Percentiles rank a stretch among this genome's conserved stretches.
These are phyloP conservation scores for Dothiorella sarmentorum DNA, from an alignment of 2,329 filamentous ascomycete species.

Conservation along the genomic window DNA sequence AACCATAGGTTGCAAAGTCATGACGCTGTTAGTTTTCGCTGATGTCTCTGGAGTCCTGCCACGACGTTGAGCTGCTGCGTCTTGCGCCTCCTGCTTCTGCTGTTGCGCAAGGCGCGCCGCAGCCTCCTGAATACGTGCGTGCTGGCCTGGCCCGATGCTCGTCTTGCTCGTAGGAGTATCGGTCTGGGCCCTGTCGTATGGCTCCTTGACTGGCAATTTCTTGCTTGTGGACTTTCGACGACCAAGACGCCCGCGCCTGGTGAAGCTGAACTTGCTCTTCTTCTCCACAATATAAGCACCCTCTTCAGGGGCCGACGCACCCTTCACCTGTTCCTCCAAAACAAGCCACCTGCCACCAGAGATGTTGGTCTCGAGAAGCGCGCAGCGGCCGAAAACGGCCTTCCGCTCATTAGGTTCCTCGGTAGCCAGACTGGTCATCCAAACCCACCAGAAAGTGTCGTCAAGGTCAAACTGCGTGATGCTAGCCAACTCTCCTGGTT, in stretches of 20 bases:
- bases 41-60: constrained; percentile 53
- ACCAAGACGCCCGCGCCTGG: constrained; percentile 64
- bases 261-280: constrained; percentile 86
- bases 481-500: constrained; percentile 91
- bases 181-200: constrained; percentile 49
- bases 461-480: constrained; percentile 84
- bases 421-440: constrained; percentile 92
- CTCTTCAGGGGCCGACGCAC: constrained; percentile 79
- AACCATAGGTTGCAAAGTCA: constrained; percentile 82
- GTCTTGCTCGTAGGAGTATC: constrained; percentile 66
- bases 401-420: constrained; percentile 86
- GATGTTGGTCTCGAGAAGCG: constrained; percentile 85
- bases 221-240: constrained; percentile 51
- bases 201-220: constrained; percentile 47
- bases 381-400: constrained; percentile 88
- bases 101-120: constrained; percentile 77
- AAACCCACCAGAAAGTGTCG: constrained; percentile 99
- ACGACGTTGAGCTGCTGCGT: constrained; percentile 50
- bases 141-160: constrained; percentile 84
- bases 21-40: constrained; percentile 80
- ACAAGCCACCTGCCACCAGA: constrained; percentile 82
- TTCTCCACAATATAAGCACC: constrained; percentile 93
- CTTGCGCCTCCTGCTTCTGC: constrained; percentile 55
- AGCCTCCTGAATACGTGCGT: constrained; percentile 88
- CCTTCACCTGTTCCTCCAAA: constrained; percentile 94